Evolutionary conservation across 371 early-diverging fungal species (phyloP).

Genomic region (Mucor saturninus): DNA sequence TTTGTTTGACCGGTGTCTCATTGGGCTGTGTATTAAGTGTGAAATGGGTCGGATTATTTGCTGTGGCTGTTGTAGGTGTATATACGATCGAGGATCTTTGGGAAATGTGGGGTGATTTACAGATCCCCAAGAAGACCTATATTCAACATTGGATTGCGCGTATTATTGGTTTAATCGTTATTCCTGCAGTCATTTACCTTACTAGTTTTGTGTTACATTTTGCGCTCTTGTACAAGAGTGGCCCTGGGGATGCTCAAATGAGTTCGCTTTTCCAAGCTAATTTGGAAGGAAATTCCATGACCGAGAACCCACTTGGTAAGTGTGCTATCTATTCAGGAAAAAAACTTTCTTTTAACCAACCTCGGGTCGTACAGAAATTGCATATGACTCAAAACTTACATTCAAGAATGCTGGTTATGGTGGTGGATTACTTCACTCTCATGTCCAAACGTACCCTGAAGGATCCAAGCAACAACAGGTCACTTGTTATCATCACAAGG

Average conservation of each 20-base stretch:
- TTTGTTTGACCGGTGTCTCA: conserved; percentile 87
- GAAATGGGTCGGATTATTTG: conserved; percentile 99
- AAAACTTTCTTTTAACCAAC: no score
- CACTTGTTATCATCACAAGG: conserved; percentile 98
- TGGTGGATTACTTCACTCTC: conserved; percentile 98
- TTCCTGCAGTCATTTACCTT: conserved; percentile 92
- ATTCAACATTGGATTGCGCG: conserved; percentile 82
- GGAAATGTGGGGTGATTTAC: conserved; percentile 87
- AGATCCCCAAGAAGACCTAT: conserved; percentile 76
- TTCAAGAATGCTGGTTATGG: conserved; percentile 89
- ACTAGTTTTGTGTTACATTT: conserved; percentile 94
- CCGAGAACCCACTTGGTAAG: conserved; percentile 82
- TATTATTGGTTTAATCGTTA: conserved; percentile 78
- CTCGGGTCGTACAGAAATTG: conserved; percentile 68
- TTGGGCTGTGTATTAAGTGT: conserved; percentile 93
- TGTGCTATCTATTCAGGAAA: no score
- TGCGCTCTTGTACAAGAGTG: conserved; percentile 82
- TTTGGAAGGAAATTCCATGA: conserved; percentile 84
- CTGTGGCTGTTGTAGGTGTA: conserved; percentile 93
- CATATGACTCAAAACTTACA: conserved; percentile 92
- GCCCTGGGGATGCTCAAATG: conserved; percentile 98
- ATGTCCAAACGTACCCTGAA: conserved; percentile 91
- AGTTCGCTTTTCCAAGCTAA: conserved; percentile 97
- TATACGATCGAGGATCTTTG: conserved; percentile 95
- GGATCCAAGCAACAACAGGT: conserved; percentile 97